Evolutionary conservation across 352 stramenopile genomes (phyloP), one percentile per base, ranked within the genome.

Genomic region (Globisporangium megalacanthum): DNA sequence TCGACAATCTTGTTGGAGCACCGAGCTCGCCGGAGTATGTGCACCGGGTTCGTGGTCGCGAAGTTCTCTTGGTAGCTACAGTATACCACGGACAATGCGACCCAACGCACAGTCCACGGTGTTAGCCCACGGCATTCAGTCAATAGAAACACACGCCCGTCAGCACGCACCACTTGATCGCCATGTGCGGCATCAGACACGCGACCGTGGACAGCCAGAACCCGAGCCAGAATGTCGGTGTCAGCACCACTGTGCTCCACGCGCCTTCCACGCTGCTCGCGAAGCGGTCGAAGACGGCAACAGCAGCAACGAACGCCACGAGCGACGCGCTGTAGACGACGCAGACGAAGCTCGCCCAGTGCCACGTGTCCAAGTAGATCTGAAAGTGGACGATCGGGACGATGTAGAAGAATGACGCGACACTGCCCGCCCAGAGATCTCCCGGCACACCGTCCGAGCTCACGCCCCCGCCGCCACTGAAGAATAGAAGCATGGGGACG

Each of bases 341-440:
- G 17, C 55, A 33, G 2, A 83, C 69, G 13, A 85, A 25, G 11
- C 49, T 62, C 19, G 82, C 86, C 83, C 83, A 93, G 60, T 89
- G 85, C 83, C 77, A 89, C 41, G 81, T 93, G 61, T 93, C 77
- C 35, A 75, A 70, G 52, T 72, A 89, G 20, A 93, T 87, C 66
- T 92, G 79, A 60, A 96, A 77, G 52, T 97, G 96, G 22, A 98
- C 84, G n/a, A 97, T 73, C 0, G 94, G 80, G 13, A 99, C 80
- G 31, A 98, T 84, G 62, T 87, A 92, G 54, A 92, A 95, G 75
- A 97, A 98, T 10, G 92, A 92, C 6, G 90, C 86, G 10, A 95
- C 92, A 53, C 95, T 96, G 49, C 94, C 82, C 48, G 77, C 78
- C 69, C 92, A 94, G n/a, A 98, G 69, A 61, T 90, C 89, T 1